These are phyloP conservation scores for Sphaerulina vaccinii DNA, from an alignment of 2,329 filamentous ascomycete genomes.

Conservation along the genomic window DNA sequence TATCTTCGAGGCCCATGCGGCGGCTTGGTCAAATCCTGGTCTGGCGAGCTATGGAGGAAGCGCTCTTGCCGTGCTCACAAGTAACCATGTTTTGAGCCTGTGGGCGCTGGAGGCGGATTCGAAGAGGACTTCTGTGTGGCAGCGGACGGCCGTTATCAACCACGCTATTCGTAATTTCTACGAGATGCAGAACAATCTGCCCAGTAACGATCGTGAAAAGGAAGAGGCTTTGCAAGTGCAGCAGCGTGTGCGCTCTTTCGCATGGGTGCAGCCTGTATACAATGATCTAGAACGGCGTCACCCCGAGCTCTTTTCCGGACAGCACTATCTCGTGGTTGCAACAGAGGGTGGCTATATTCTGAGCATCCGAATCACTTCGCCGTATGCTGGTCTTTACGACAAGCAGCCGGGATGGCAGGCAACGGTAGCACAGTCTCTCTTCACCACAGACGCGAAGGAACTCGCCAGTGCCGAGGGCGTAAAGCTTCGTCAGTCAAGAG, in stretches of 20 bases:
- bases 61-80: conserved; percentile 56
- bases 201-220: conserved; percentile 24
- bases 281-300: conserved; percentile 3
- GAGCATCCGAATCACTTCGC: conserved; percentile 41
- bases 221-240: conserved; percentile 32
- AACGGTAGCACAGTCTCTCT: not conserved
- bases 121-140: conserved; percentile 49
- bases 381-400: conserved; percentile 34
- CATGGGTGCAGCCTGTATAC: conserved; percentile 39
- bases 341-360: conserved; percentile 45
- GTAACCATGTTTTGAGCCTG: conserved; percentile 56
- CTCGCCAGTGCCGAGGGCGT: not conserved
- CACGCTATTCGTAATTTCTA: conserved; percentile 46
- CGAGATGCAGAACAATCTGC: conserved; percentile 20
- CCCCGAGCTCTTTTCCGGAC: conserved; percentile 9
- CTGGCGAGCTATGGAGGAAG: conserved; percentile 55
- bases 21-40: conserved; percentile 59
- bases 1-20: conserved; percentile 46
- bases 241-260: conserved; percentile 43
- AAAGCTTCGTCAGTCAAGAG: not conserved
- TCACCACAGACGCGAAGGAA: not conserved
- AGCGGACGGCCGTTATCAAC: conserved; percentile 55
- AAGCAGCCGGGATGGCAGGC: conserved; percentile 20
- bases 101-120: conserved; percentile 52
- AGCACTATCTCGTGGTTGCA: conserved; percentile 39